Percentiles rank a stretch among this genome's conserved stretches.
phyloP scores from a whole-genome alignment of 164 flowering plant species.

The Vitis rotundifolia region DNA sequence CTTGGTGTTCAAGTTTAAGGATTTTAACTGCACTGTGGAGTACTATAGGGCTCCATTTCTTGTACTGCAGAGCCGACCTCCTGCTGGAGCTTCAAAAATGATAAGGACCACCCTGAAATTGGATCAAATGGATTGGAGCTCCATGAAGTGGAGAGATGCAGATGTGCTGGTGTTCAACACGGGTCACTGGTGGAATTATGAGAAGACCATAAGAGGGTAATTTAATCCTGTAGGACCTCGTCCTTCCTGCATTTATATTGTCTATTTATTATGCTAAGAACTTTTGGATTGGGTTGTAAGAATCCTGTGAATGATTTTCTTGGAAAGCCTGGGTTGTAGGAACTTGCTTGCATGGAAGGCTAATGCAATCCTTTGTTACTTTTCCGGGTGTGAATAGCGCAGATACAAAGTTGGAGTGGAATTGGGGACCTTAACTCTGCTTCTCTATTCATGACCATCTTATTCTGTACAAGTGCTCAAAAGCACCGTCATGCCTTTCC shows the following conservation, averaged over 20 bases:
- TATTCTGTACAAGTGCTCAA: background rate
- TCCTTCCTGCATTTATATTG: background rate
- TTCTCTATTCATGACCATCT: background rate
- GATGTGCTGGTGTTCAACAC: conserved; percentile 87
- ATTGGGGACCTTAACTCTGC: background rate
- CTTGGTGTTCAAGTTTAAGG: conserved; percentile 73
- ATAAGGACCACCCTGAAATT: conserved; percentile 66
- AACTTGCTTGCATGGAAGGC: background rate
- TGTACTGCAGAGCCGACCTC: conserved; percentile 80
- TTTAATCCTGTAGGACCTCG: background rate
- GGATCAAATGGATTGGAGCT: conserved; percentile 90
- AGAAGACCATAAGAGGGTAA: conserved; percentile 90
- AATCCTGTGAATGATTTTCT: no score
- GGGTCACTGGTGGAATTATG: conserved; percentile 99
- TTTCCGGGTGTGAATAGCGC: background rate
- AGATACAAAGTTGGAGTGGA: background rate
- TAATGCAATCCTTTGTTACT: background rate
- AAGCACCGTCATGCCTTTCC: background rate
- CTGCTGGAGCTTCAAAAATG: conserved; percentile 42
- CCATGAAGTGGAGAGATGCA: conserved; percentile 76
- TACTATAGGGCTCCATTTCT: conserved; percentile 95
- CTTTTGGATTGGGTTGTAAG: no score
- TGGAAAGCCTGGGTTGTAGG: no score
- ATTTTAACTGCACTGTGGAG: conserved; percentile 91
- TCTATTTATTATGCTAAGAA: background rate